Evolutionary conservation across 768 basidiomycete genomes (phyloP).

Genomic region (Pulveroboletus sp.): DNA sequence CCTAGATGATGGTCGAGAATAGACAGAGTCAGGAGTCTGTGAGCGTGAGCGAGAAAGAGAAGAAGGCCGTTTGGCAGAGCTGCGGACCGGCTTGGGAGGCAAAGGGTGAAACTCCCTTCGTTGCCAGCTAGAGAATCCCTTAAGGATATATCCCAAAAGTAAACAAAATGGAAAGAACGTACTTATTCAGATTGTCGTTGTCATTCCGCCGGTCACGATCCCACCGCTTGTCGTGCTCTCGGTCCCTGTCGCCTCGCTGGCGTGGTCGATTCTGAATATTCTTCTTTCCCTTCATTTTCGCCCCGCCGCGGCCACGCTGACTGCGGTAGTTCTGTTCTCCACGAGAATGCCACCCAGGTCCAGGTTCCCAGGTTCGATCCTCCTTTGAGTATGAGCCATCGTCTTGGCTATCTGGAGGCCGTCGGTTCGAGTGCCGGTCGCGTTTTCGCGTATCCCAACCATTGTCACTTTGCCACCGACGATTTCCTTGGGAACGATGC

Average conservation of each 20-base stretch:
- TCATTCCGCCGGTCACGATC: slow-evolving; percentile 49
- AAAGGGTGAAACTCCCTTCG: slow-evolving; percentile 49
- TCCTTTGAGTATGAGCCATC: slow-evolving; percentile 29
- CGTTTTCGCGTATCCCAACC: slow-evolving; percentile 55
- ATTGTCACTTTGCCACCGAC: slow-evolving; percentile 35
- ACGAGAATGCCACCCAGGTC: slow-evolving; percentile 60
- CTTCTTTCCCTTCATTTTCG: slow-evolving; percentile 36
- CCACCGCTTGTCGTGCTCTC: slow-evolving; percentile 26
- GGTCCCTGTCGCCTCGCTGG: slow-evolving; percentile 28
- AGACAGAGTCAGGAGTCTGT: slow-evolving; percentile 56
- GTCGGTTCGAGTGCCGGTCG: slow-evolving; percentile 41
- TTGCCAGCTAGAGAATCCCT: slow-evolving; percentile 53
- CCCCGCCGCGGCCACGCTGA: slow-evolving; percentile 38
- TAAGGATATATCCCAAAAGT: slow-evolving; percentile 4
- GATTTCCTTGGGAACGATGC: slow-evolving; percentile 25
- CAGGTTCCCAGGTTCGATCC: slow-evolving; percentile 73
- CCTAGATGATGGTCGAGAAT: slow-evolving; percentile 60
- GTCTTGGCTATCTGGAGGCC: slow-evolving; percentile 28
- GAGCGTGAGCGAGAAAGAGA: slow-evolving; percentile 55
- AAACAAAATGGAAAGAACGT: slow-evolving; percentile 26
- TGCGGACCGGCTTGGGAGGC: slow-evolving; percentile 37
- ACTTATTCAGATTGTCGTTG: slow-evolving; percentile 78
- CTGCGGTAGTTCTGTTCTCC: slow-evolving; percentile 38
- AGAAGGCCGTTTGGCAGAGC: slow-evolving; percentile 39
- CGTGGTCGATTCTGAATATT: slow-evolving; percentile 34